Evolutionary conservation across 2,329 filamentous ascomycete genomes (phyloP).

Genomic region (Colletotrichum coccodes): DNA sequence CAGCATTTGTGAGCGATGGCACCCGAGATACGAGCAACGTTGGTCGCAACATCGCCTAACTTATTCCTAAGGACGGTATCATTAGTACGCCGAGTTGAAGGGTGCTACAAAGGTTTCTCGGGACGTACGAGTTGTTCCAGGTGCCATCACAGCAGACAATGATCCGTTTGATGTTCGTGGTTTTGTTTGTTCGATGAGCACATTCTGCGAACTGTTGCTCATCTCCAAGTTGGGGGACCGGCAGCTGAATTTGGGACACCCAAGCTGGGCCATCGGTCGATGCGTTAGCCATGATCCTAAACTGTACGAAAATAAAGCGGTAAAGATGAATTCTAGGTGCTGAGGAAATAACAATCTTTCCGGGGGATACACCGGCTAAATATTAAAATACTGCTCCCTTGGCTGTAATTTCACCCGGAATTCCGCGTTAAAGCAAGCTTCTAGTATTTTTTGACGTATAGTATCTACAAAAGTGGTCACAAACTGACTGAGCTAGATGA

Average conservation of each 20-base stretch:
- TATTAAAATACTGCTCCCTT: neutral
- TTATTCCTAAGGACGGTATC: constrained; percentile 3
- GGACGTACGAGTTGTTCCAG: constrained; percentile 41
- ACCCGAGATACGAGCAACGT: constrained; percentile 46
- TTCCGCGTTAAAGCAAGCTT: neutral
- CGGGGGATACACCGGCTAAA: no score
- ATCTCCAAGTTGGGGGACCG: neutral
- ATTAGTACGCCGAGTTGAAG: neutral
- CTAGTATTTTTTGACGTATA: neutral
- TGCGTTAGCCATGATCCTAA: neutral
- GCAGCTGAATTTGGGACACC: neutral
- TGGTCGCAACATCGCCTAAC: constrained; percentile 35
- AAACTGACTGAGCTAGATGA: neutral
- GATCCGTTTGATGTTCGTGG: constrained; percentile 36
- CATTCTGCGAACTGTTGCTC: constrained; percentile 7
- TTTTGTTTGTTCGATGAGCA: constrained; percentile 16
- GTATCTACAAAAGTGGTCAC: no score
- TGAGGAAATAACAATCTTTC: neutral
- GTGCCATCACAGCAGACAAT: constrained; percentile 50
- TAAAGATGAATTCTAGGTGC: no score
- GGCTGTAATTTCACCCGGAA: neutral
- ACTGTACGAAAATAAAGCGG: no score
- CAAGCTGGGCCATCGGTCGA: neutral
- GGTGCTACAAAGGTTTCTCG: no score
- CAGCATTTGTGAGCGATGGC: constrained; percentile 41